Evolutionary conservation across 805 yeast genomes (phyloP), one percentile per base, ranked within the genome.

Genomic region (Hanseniaspora taiwanica): DNA sequence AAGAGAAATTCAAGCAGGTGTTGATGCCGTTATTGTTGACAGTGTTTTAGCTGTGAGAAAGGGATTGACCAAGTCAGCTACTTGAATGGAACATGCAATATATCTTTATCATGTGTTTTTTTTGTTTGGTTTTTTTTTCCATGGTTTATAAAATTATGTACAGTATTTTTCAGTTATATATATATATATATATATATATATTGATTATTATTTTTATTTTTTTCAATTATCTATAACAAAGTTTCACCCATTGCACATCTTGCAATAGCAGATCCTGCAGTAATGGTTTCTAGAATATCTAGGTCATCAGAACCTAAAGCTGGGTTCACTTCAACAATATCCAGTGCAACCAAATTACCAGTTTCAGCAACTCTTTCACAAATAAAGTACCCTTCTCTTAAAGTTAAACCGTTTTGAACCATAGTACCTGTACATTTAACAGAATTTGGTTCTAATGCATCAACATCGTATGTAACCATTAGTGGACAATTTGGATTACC

Each of bases 401-500:
- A 71, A 7, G 96, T 79, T 48, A 89, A 68, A 3, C 98, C 98
- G 48, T 97, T 97, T 59, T 94, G 78, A 13, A 89, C 98, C 34
- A 96, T 89, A 1, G 98, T 91, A 40, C 98, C 98, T 1, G 98
- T 89, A 31, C 96, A 94, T 16, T 96, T 96, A 12, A 91, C 96
- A 55, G 68, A 86, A 4, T 31, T 35, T 37, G 97, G 97, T 62
- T 89, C 98, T 43, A 91, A 79, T 34, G 96, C 96, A 62, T 89
- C 98, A 35, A 89, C 96, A 56, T 89, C 98, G 58, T 87, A 89
- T 21, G 93, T 80, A 48, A 91, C 63, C 65, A 89, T 96, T 46
- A 91, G 71, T 38, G 98, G 97, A 32, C 44, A 42, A 19, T 42
- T 41, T 21, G 38, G 38, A 27, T 38, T 21, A 9, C 44, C 44